These are phyloP conservation scores for Pseudogymnoascus sp. DNA, from an alignment of 2,329 filamentous ascomycete genomes.

Conservation along the genomic window DNA sequence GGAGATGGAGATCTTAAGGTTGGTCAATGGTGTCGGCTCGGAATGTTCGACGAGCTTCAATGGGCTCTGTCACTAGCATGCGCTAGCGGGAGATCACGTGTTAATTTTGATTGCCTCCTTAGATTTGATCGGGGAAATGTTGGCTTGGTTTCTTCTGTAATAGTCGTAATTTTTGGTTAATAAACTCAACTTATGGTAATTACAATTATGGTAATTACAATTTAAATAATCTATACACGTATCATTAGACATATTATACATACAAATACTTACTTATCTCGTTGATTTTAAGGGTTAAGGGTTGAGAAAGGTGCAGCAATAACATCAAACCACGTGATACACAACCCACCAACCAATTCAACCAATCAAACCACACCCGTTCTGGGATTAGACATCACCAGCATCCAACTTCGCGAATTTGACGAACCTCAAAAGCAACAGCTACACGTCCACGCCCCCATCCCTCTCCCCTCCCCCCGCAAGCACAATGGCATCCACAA, in stretches of 20 bases:
- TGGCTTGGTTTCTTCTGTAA: background rate
- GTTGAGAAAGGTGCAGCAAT: background rate
- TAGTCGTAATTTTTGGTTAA: background rate
- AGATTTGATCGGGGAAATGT: background rate
- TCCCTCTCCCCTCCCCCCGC: constrained; percentile 20
- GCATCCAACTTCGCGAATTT: constrained; percentile 15
- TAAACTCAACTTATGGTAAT: background rate
- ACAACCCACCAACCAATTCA: background rate
- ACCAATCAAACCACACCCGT: constrained; percentile 4
- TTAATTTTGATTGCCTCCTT: background rate
- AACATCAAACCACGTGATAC: background rate
- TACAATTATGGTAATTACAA: background rate
- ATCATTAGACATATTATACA: background rate
- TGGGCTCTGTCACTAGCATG: constrained; percentile 8
- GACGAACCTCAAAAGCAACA: constrained; percentile 12
- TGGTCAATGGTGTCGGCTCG: constrained; percentile 8
- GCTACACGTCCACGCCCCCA: constrained; percentile 14
- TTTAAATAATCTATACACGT: background rate
- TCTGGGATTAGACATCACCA: constrained; percentile 9
- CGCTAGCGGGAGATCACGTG: constrained; percentile 5
- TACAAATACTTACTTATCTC: background rate
- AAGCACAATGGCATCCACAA: constrained; percentile 28
- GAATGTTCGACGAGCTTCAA: constrained; percentile 9
- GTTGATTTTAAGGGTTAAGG: constrained; percentile 1
- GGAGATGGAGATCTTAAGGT: constrained; percentile 12